phyloP scores from a whole-genome alignment of 75 land plant species.

The Pinus albicaulis region DNA sequence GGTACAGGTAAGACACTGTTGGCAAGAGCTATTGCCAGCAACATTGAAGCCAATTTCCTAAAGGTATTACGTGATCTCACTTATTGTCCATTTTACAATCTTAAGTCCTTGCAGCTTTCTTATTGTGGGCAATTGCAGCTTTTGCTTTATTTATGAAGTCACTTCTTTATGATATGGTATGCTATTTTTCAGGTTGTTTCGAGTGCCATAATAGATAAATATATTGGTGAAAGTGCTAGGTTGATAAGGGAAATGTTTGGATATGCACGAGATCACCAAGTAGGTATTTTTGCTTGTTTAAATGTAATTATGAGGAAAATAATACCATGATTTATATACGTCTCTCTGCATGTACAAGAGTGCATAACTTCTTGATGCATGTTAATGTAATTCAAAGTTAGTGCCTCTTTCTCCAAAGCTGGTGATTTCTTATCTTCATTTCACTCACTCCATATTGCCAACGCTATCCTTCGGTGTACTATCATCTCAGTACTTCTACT shows the following conservation, averaged over 20 bases:
- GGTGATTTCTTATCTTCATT: too few species aligned
- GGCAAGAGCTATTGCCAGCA: constrained; percentile 97
- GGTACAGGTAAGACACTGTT: constrained; percentile 95
- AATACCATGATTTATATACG: too few species aligned
- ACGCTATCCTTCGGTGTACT: not conserved
- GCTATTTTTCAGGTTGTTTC: constrained; percentile 69
- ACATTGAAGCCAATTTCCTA: constrained; percentile 94
- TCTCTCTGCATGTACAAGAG: too few species aligned
- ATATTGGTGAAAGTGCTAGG: constrained; percentile 89
- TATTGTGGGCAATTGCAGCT: not conserved
- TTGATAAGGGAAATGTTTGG: constrained; percentile 85
- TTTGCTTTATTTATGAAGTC: not conserved
- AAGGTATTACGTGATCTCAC: constrained; percentile 42
- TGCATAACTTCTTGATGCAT: not conserved
- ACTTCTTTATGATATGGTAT: too few species aligned
- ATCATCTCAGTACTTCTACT: not conserved
- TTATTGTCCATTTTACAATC: not conserved
- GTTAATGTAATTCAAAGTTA: not conserved
- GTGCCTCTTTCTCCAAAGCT: not conserved
- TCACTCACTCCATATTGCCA: too few species aligned
- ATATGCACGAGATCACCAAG: constrained; percentile 95
- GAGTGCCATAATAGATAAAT: constrained; percentile 93
- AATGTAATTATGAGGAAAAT: not conserved
- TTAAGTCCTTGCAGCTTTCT: not conserved
- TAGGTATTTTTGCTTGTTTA: constrained; percentile 19